phyloP scores from a whole-genome alignment of 2,329 filamentous ascomycete genomes.

The Penicillium sp. region DNA sequence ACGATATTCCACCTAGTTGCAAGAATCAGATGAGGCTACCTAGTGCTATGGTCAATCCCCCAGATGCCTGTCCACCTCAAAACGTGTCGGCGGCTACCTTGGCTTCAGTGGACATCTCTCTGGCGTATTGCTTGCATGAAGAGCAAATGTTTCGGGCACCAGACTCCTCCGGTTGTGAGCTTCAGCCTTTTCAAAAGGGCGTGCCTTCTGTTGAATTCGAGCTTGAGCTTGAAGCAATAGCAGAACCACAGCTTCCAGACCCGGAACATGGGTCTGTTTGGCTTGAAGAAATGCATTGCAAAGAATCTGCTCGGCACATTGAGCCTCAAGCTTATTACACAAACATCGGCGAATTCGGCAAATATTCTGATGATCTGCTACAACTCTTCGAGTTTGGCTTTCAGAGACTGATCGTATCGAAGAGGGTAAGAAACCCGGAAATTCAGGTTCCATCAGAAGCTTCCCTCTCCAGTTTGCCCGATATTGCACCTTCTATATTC shows the following conservation, averaged over 20 bases:
- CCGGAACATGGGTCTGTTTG: neutral
- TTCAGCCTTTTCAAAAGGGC: too few species aligned
- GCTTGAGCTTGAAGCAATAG: neutral
- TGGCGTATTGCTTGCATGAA: constrained; percentile 16
- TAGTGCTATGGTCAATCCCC: constrained; percentile 14
- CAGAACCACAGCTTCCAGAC: neutral
- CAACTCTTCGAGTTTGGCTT: constrained; percentile 31
- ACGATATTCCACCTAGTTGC: neutral
- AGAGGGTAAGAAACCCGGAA: neutral
- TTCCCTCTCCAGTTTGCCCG: constrained; percentile 19
- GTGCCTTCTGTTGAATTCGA: neutral
- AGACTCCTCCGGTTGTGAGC: too few species aligned
- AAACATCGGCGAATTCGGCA: neutral
- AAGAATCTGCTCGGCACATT: neutral
- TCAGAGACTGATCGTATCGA: constrained; percentile 18
- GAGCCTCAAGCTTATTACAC: neutral
- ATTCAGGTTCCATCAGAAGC: constrained; percentile 4
- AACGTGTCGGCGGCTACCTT: constrained; percentile 18
- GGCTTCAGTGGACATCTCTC: constrained; percentile 21
- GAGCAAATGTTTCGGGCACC: neutral
- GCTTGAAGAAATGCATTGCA: neutral
- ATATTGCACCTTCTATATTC: constrained; percentile 33
- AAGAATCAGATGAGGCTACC: constrained; percentile 15
- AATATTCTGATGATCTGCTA: constrained; percentile 5
- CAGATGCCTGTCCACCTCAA: constrained; percentile 18